Base-by-base conservation (phyloP, 805 yeast genomes). In the Candida odintsovae region DNA sequence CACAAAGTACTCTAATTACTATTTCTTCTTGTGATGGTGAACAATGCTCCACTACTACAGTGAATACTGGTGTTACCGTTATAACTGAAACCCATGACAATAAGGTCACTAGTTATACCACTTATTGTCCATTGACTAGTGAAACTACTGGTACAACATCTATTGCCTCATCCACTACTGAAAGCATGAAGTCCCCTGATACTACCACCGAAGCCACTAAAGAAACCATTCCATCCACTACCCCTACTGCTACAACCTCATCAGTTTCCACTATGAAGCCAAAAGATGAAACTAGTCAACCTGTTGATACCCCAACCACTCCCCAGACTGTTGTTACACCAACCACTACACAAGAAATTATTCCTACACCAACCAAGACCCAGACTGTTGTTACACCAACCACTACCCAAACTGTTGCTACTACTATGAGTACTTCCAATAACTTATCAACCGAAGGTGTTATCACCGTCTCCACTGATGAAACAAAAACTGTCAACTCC, bases 1-100 rank as follows among this genome's bases (percentile, higher is more conserved):
- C 6, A n/a, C 11, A 31, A 11, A 31, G 12, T 16, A 31, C 23
- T 15, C 6, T 35, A 7, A 65, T 63, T 20, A 67, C 71, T 52
- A 56, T 67, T 58, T 65, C 69, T 47, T 58, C 65, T 41, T 67
- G 71, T 58, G 57, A 53, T 41, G 59, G 57, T 25, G 55, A 64
- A 55, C 57, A 52, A 31, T 67, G 71, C 58, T 47, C 54, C 25
- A 66, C 60, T 49, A 55, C 62, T 29, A 62, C 58, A 19, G 57
- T 66, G 38, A 56, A 65, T 52, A 65, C 70, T 55, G 51, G 58
- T 49, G 63, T 65, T 28, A 62, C 68, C 21, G 59, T 63, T 44
- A 64, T 65, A 43, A 65, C 68, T 40, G 61, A 58, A 41, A 62
- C 68, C 41, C 56, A 54, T 43, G 53, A 59, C 57, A 65, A 63